phyloP scores from a whole-genome alignment of 2,329 filamentous ascomycete genomes.

The Claviceps citrina region DNA sequence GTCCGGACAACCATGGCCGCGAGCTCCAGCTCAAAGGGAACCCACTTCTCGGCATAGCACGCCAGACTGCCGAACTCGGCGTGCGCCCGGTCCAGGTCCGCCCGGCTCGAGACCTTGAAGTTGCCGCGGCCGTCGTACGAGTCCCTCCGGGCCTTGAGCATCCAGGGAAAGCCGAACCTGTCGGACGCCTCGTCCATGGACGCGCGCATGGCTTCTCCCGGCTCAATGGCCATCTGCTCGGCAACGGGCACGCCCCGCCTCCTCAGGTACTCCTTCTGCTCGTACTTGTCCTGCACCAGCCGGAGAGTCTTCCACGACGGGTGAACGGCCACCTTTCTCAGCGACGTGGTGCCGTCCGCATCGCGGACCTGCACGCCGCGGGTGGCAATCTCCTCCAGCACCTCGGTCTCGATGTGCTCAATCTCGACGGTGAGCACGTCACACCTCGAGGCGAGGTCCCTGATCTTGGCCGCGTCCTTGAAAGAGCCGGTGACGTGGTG shows the following conservation, averaged over 20 bases:
- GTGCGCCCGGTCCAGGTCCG: conserved; percentile 46
- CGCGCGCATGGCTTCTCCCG: conserved; percentile 35
- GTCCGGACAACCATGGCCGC: conserved; percentile 92
- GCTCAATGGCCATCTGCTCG: conserved; percentile 48
- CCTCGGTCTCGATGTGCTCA: conserved; percentile 83
- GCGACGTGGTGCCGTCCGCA: conserved; percentile 9
- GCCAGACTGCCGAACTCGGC: conserved; percentile 53
- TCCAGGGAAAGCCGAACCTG: conserved; percentile 65
- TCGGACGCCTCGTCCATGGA: conserved; percentile 49
- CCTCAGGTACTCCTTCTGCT: conserved; percentile 69
- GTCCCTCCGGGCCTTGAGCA: conserved; percentile 81
- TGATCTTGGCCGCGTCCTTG: conserved; percentile 65
- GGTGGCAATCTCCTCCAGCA: conserved; percentile 67
- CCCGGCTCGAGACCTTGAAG: conserved; percentile 31
- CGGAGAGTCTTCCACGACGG: conserved; percentile 77
- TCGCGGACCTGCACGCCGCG: conserved; percentile 38
- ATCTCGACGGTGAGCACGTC: conserved; percentile 88
- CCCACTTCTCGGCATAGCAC: conserved; percentile 83
- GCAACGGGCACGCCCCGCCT: conserved; percentile 57
- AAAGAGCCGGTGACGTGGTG: conserved; percentile 75
- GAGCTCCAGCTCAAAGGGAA: conserved; percentile 70
- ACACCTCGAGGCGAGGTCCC: conserved; percentile 57
- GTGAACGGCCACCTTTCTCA: conserved; percentile 47
- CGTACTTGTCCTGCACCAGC: conserved; percentile 84
- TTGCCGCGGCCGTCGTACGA: conserved; percentile 82